phyloP scores from a whole-genome alignment of 768 basidiomycete species.

The Lactarius deliciosus region DNA sequence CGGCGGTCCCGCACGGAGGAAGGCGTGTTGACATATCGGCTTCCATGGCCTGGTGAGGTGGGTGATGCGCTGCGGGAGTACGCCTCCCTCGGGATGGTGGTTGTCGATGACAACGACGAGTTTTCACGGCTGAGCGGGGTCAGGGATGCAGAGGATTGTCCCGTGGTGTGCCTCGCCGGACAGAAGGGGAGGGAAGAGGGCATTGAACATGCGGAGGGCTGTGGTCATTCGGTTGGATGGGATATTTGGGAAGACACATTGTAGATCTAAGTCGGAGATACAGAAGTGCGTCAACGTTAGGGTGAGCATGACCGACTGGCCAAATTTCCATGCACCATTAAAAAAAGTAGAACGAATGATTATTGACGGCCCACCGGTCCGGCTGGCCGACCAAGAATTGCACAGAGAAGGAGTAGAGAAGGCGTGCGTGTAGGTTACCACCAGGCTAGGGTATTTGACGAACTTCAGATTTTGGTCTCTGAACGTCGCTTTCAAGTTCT shows the following conservation, averaged over 20 bases:
- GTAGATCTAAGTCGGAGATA: neutral
- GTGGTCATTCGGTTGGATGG: constrained; percentile 38
- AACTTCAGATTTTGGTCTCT: too few relatives aligned
- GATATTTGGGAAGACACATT: constrained; percentile 29
- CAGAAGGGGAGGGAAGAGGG: constrained; percentile 24
- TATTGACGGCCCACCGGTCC: too few relatives aligned
- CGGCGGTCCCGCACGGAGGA: constrained; percentile 47
- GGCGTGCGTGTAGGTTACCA: too few relatives aligned
- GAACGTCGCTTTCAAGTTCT: too few relatives aligned
- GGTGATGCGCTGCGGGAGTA: constrained; percentile 24
- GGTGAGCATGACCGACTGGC: too few relatives aligned
- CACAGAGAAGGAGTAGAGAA: too few relatives aligned
- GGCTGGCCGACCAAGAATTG: too few relatives aligned
- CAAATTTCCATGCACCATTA: too few relatives aligned
- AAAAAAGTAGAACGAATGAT: too few relatives aligned
- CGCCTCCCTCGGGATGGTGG: constrained; percentile 38
- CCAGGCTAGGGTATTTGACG: too few relatives aligned
- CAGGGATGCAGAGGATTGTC: constrained; percentile 30
- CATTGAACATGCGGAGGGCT: constrained; percentile 38
- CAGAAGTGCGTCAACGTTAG: too few relatives aligned
- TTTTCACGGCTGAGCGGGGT: constrained; percentile 32
- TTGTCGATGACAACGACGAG: constrained; percentile 31
- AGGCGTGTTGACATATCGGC: constrained; percentile 46
- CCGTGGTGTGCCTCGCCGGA: constrained; percentile 45
- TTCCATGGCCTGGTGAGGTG: constrained; percentile 34